Conservation (phyloP, 139 green algal genomes). For the Ulvella scutata region DNA sequence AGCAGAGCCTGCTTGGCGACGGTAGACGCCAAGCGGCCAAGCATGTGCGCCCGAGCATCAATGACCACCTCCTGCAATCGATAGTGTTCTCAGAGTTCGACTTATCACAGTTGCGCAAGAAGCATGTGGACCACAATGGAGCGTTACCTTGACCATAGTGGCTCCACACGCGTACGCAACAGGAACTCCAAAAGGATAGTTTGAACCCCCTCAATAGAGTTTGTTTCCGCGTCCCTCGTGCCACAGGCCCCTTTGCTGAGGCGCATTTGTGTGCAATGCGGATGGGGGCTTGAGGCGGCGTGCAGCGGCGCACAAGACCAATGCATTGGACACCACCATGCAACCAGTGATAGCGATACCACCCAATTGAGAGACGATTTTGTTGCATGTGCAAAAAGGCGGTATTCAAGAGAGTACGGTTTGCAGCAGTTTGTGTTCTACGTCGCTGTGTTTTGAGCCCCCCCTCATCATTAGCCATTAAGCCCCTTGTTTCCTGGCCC, state of each 20-base stretch:
- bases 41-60: conserved; percentile 87
- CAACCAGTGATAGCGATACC: too few species aligned
- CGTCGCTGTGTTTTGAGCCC: too few species aligned
- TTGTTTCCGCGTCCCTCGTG: not conserved
- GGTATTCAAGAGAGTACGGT: too few species aligned
- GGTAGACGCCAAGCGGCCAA: conserved; percentile 88
- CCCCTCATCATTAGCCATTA: too few species aligned
- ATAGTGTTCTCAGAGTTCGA: not conserved
- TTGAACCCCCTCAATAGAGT: not conserved
- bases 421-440: too few species aligned
- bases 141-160: conserved; percentile 4
- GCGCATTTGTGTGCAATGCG: too few species aligned
- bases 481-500: too few species aligned
- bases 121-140: not conserved
- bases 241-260: not conserved
- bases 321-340: too few species aligned
- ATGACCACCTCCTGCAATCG: conserved; percentile 64
- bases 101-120: not conserved
- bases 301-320: too few species aligned
- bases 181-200: not conserved
- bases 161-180: not conserved
- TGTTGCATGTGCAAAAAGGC: too few species aligned
- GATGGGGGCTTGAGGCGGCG: too few species aligned
- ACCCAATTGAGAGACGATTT: too few species aligned
- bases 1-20: conserved; percentile 95